Evolutionary conservation across 305 asterid species (phyloP), one percentile per base, ranked within the genome.

Genomic region (Ajuga reptans): DNA sequence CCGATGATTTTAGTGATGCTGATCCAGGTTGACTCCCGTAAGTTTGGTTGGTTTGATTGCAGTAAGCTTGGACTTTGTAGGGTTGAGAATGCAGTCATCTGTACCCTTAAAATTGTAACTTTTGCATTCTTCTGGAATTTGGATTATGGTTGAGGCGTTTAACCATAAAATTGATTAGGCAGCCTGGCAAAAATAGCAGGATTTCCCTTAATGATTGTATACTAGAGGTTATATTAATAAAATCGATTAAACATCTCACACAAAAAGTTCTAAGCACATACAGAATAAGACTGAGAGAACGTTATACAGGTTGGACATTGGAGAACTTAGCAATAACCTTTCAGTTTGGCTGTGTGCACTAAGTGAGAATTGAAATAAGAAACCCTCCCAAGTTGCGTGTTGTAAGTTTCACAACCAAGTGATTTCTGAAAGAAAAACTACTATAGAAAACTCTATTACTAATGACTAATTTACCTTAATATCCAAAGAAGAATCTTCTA

Each of bases 21-120:
- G 57, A 41, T 69, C 46, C 12, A 18, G 46, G 45, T 36, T 49
- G 37, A 29, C 11, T 2, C 11, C 47, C 16, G 18, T 36, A 37
- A 66, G 31, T 46, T 53, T 71, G 34, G 57, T 71, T 49, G 11
- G 60, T 45, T 63, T 59, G 63, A 68, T 45, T 69, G 47, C 53
- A 45, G 18, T 64, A 56, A 41, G 56, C 58, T 63, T 9, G 31
- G 39, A 63, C 34, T 36, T 67, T 14, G n/a, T 68, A 41, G 71
- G 14, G 6, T 50, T 39, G 60, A 39, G 37, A 15, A 24, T 37
- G n/a, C 65, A 53, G 6, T 47, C 68, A 18, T 58, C 54, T 68
- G 37, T 34, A 45, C 39, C 15, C 34, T 21, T 29, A 16, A 10
- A 60, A 39, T 39, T 57, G 24, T 49, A 27, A 47, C 12, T 37